phyloP scores from a whole-genome alignment of 192 early-diverging fungal species.

The Coemansia sp. region DNA sequence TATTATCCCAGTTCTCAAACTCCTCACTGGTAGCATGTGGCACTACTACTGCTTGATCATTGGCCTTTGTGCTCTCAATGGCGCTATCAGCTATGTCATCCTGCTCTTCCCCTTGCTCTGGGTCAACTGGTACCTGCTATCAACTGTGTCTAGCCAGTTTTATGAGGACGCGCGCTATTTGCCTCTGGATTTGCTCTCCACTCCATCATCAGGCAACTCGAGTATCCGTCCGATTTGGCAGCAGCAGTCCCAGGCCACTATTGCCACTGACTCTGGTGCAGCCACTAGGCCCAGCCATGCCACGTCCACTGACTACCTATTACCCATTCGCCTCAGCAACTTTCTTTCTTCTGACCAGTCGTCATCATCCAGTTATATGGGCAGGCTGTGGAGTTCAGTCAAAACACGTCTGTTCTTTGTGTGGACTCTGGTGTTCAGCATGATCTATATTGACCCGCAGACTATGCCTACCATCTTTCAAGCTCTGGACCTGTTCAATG shows the following conservation, averaged over 20 bases:
- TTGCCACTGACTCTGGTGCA: neutral
- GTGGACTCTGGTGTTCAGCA: constrained; percentile 28
- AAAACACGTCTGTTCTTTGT: neutral
- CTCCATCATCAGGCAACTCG: neutral
- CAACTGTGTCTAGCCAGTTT: constrained; percentile 41
- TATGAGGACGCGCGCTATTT: constrained; percentile 42
- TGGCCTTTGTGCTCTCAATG: constrained; percentile 46
- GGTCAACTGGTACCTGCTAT: constrained; percentile 41
- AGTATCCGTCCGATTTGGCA: neutral
- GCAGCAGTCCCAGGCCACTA: neutral
- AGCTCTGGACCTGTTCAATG: constrained; percentile 28
- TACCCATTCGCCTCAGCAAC: constrained; percentile 39
- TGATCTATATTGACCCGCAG: constrained; percentile 51
- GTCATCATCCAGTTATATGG: constrained; percentile 4
- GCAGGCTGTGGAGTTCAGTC: constrained; percentile 11
- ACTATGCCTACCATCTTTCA: constrained; percentile 20
- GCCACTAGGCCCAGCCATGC: constrained; percentile 25
- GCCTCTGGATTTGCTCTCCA: constrained; percentile 30
- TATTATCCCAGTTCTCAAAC: constrained; percentile 47
- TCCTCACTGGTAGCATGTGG: constrained; percentile 47
- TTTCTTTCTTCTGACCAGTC: constrained; percentile 19
- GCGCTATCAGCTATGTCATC: constrained; percentile 39
- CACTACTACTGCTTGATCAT: constrained; percentile 53
- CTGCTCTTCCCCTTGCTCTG: constrained; percentile 46
- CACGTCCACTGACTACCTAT: constrained; percentile 44